phyloP scores from a whole-genome alignment of 2,329 filamentous ascomycete species.

The Colletotrichum nymphaeae region DNA sequence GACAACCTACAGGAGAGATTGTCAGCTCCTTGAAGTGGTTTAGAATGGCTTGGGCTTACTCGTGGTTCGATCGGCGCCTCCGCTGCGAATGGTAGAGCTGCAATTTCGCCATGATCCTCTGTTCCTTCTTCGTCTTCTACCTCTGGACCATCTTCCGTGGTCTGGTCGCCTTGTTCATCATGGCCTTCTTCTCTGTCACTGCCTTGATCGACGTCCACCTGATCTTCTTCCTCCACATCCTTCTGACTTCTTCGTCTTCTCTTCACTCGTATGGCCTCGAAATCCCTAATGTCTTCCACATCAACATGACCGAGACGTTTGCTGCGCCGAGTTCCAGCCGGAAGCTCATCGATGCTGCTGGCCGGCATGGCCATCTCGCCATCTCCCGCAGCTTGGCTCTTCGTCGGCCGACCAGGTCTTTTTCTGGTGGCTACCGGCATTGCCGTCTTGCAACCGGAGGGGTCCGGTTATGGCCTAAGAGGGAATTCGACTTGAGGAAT shows the following conservation, averaged over 20 bases:
- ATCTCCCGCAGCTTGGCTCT: not conserved
- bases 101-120: not conserved
- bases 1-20: not conserved
- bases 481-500: not conserved
- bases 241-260: not conserved
- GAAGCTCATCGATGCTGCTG: not conserved
- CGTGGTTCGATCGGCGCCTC: not conserved
- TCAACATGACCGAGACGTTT: slow-evolving; percentile 11
- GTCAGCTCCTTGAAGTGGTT: not conserved
- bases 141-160: not conserved
- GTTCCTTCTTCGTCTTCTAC: not conserved
- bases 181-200: not conserved
- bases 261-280: not conserved
- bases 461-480: not conserved
- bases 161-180: not conserved
- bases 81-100: no score
- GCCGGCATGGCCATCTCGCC: not conserved
- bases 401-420: not conserved
- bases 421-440: not conserved
- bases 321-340: slow-evolving; percentile 7
- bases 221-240: not conserved
- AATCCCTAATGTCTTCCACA: not conserved
- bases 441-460: not conserved
- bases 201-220: not conserved
- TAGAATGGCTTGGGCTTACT: not conserved